Base-by-base conservation (phyloP, 2,329 filamentous ascomycete genomes). In the Helotiales sp. region DNA sequence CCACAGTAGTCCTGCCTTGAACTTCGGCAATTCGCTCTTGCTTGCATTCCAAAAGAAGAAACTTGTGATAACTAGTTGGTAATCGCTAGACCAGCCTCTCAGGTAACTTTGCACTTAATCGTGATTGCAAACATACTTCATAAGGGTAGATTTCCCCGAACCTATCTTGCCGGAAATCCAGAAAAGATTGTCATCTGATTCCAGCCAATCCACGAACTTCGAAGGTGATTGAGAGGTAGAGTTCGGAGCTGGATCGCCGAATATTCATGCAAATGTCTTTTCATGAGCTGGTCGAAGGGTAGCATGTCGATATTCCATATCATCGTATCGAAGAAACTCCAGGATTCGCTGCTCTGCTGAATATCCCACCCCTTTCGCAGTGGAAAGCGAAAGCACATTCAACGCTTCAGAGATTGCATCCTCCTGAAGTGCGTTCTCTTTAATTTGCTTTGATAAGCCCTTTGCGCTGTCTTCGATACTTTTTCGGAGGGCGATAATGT, bases 1-100 rank as follows among this genome's bases (percentile, higher is more conserved):
- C 15, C 33, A 22, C 31, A 38, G 15, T n/a, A 52, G 22, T 4
- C 31, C 30, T 24, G 6, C 8, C 19, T 48, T 22, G 10, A 19
- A 38, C 13, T 27, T 52, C 31, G 38, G 49, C 10, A n/a, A n/a
- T n/a, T 27, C 44, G 5, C 22, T 29, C 3, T 5, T 48, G 15
- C 44, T 25, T 29, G 22, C 30, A 27, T 27, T 48, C 44, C 44
- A 48, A 29, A 48, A 48, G 44, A 27, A 48, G 44, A 48, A 48
- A 4, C 5, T 7, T 9, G 22, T 17, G 12, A 48, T 7, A 17
- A 3, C 3, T 5, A 48, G 9, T 9, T 5, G 44, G 2, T 4
- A 3, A 5, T 5, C 5, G 3, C 3, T 15, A 5, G 44, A 5
- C 15, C 22, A 27, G 9, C 15, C 44, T 8, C 19, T 12, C 9